Percentiles rank a stretch among this genome's conserved stretches.
Conservation (phyloP, 2,329 filamentous ascomycete species). For the Ilyonectria destructans region DNA sequence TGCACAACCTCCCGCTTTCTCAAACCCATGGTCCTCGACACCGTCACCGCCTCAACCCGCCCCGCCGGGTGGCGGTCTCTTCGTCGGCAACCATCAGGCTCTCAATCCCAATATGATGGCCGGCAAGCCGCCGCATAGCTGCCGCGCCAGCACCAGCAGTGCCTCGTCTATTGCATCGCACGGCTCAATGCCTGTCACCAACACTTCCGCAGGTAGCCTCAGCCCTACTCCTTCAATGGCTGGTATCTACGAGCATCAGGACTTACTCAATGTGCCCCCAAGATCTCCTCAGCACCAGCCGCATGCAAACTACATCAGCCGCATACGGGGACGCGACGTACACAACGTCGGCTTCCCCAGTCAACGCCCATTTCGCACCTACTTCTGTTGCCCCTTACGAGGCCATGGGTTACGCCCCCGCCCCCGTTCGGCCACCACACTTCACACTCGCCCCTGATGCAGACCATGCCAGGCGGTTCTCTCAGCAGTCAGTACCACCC, state of each 20-base stretch:
- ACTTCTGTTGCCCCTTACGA: slow-evolving; percentile 67
- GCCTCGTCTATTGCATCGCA: slow-evolving; percentile 78
- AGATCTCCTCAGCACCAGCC: slow-evolving; percentile 82
- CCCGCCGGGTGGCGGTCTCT: slow-evolving; percentile 74
- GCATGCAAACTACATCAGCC: slow-evolving; percentile 74
- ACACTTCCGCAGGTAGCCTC: slow-evolving; percentile 78
- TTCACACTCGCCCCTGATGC: slow-evolving; percentile 72
- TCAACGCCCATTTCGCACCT: slow-evolving; percentile 76
- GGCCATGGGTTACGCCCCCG: slow-evolving; percentile 71
- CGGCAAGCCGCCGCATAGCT: slow-evolving; percentile 60
- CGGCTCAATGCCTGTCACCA: slow-evolving; percentile 79
- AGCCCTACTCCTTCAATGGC: slow-evolving; percentile 70
- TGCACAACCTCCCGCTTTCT: too few species aligned
- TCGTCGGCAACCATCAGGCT: slow-evolving; percentile 71
- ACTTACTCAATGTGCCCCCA: slow-evolving; percentile 79
- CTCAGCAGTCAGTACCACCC: slow-evolving; percentile 83
- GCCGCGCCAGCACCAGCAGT: slow-evolving; percentile 73
- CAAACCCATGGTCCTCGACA: slow-evolving; percentile 63
- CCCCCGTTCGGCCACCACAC: slow-evolving; percentile 71
- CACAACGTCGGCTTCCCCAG: slow-evolving; percentile 77
- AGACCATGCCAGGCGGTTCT: slow-evolving; percentile 77
- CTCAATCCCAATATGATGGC: slow-evolving; percentile 71
- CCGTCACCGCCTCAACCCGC: slow-evolving; percentile 61
- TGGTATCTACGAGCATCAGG: slow-evolving; percentile 60
- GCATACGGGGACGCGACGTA: slow-evolving; percentile 81